Evolutionary conservation across 768 basidiomycete species (phyloP).

Genomic region (Suillus sp.): DNA sequence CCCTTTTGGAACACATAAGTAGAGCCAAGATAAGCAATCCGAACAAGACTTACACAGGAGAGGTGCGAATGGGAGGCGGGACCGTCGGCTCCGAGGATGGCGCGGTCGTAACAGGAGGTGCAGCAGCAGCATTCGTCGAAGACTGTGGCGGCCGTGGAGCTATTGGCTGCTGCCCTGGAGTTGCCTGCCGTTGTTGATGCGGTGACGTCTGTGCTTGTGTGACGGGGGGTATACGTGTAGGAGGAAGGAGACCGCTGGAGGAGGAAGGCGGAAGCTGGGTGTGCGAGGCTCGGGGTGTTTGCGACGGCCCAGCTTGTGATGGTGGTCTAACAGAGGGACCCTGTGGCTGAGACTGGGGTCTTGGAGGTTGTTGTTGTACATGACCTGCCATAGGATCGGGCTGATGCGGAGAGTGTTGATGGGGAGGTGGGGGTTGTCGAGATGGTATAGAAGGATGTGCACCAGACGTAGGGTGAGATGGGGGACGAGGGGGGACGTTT

Average conservation of each 20-base stretch:
- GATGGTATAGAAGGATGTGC: slow-evolving; percentile 33
- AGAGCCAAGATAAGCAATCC: not conserved
- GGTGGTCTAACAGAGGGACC: slow-evolving; percentile 49
- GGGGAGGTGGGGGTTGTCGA: slow-evolving; percentile 37
- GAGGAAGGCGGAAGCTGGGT: slow-evolving; percentile 37
- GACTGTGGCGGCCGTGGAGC: slow-evolving; percentile 40
- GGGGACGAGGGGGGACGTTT: slow-evolving; percentile 45
- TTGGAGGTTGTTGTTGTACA: slow-evolving; percentile 41
- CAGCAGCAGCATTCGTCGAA: slow-evolving; percentile 17
- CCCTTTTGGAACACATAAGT: slow-evolving; percentile 22
- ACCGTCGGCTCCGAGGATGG: slow-evolving; percentile 34
- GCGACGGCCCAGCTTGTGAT: slow-evolving; percentile 49
- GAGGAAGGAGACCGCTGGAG: slow-evolving; percentile 21
- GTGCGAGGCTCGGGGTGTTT: slow-evolving; percentile 47
- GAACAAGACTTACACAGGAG: slow-evolving; percentile 34
- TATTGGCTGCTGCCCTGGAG: slow-evolving; percentile 38
- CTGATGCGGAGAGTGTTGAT: slow-evolving; percentile 50
- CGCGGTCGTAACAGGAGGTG: slow-evolving; percentile 26
- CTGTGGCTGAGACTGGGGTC: slow-evolving; percentile 65
- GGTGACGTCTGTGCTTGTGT: slow-evolving; percentile 38
- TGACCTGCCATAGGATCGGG: slow-evolving; percentile 47
- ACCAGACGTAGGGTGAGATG: slow-evolving; percentile 42
- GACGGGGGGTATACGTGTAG: slow-evolving; percentile 39
- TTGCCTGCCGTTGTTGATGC: slow-evolving; percentile 35
- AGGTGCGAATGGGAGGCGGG: slow-evolving; percentile 33